phyloP scores from a whole-genome alignment of 192 early-diverging fungal species.

The Coemansia pectinata region DNA sequence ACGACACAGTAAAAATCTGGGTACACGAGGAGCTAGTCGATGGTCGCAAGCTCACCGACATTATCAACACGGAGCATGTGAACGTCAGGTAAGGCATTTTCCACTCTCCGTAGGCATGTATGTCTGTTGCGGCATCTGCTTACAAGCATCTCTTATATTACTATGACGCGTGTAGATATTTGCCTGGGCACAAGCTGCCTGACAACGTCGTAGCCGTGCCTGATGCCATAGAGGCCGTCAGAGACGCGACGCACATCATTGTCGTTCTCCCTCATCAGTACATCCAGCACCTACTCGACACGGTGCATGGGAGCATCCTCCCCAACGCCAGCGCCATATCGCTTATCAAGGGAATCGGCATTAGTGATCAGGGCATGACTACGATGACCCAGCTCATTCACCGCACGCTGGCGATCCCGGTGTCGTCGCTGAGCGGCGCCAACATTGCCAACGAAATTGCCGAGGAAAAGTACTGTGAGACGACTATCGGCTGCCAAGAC shows the following conservation, averaged over 20 bases:
- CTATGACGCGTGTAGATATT: constrained; percentile 49
- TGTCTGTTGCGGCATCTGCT: not conserved
- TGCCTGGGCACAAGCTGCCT: constrained; percentile 85
- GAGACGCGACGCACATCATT: constrained; percentile 86
- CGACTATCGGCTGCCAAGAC: constrained; percentile 82
- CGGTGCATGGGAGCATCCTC: constrained; percentile 62
- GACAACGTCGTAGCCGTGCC: constrained; percentile 84
- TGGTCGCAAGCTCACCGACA: constrained; percentile 83
- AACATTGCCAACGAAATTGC: constrained; percentile 98
- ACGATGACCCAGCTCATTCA: constrained; percentile 83
- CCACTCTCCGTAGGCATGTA: not conserved
- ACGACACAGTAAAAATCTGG: constrained; percentile 87
- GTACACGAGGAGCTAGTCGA: constrained; percentile 91
- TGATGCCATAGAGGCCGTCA: constrained; percentile 73
- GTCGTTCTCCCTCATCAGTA: constrained; percentile 98
- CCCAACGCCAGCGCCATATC: constrained; percentile 85
- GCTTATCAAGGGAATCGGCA: constrained; percentile 92
- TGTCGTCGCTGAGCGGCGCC: constrained; percentile 88
- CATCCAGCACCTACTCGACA: constrained; percentile 71
- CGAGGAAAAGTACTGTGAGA: constrained; percentile 91
- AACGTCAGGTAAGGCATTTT: constrained; percentile 69
- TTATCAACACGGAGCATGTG: constrained; percentile 93
- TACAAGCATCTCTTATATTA: not conserved
- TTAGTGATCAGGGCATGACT: constrained; percentile 70
- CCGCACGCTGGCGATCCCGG: constrained; percentile 72